Evolutionary conservation across 2,329 filamentous ascomycete genomes (phyloP).

Genomic region (Dothidotthia symphoricarpi): DNA sequence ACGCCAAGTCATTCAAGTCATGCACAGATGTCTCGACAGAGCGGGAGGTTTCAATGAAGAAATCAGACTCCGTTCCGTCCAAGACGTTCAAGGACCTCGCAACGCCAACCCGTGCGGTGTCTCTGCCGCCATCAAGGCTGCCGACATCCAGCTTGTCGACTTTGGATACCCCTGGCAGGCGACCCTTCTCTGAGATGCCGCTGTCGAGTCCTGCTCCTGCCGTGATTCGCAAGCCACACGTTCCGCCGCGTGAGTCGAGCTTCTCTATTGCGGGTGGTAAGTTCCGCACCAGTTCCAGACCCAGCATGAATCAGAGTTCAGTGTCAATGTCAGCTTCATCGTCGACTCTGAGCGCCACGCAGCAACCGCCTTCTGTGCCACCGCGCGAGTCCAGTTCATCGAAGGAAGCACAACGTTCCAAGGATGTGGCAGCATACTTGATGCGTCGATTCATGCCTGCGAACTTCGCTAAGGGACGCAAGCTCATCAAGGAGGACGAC

Average conservation of each 20-base stretch:
- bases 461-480: slow-evolving; percentile 18
- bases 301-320: slow-evolving; percentile 21
- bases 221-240: slow-evolving; percentile 13
- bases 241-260: slow-evolving; percentile 18
- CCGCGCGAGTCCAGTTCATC: slow-evolving; percentile 34
- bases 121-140: slow-evolving; percentile 16
- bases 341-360: slow-evolving; percentile 17
- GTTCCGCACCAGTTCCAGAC: slow-evolving; percentile 20
- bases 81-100: slow-evolving; percentile 18
- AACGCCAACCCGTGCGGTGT: slow-evolving; percentile 21
- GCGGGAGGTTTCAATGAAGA: slow-evolving; percentile 14
- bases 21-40: slow-evolving; percentile 10
- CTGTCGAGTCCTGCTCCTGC: slow-evolving; percentile 13
- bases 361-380: slow-evolving; percentile 26
- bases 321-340: slow-evolving; percentile 24
- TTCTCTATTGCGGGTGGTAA: slow-evolving; percentile 16
- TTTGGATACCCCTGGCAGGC: slow-evolving; percentile 6
- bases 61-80: slow-evolving; percentile 24
- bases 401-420: slow-evolving; percentile 32
- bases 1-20: slow-evolving; percentile 17
- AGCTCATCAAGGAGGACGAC: slow-evolving; percentile 7
- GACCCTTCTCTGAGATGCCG: slow-evolving; percentile 13
- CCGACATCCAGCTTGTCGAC: slow-evolving; percentile 7
- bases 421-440: slow-evolving; percentile 28
- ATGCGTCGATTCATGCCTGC: slow-evolving; percentile 19